Evolutionary conservation across 768 basidiomycete species (phyloP), one percentile per base, ranked within the genome.

Genomic region (Peribolospora baueri): DNA sequence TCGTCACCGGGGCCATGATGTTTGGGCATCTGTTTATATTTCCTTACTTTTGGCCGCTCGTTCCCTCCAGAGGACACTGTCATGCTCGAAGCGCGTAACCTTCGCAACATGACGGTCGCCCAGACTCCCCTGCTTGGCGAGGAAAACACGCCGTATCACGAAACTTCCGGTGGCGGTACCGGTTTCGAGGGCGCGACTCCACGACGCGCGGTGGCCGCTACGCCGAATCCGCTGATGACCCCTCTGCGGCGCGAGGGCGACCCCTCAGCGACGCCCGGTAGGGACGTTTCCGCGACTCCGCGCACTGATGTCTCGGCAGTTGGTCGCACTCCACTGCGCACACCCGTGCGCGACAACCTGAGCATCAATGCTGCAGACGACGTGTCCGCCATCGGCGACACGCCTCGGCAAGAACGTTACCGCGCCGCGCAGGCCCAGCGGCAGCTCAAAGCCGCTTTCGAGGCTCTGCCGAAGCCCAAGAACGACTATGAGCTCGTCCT

Each of bases 101-200:
- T 97, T 36, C 82, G 91, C 25, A 91, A 87, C 62, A 84, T 98
- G 86, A 80, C 79, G 8, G 80, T 81, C 47, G 75, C 76, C 3
- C 90, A 97, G 69, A 98, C 93, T 0, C 93, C 93, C 11, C 72
- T 98, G 2, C 75, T 97, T 9, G 93, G 93, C 3, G 86, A 97
- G 51, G 91, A 97, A 69, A 98, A 98, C 67, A 97, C 93, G 0
- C 93, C 90, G 9, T 67, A 97, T 50, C 91, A 90, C 64, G 60
- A 61, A 50, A 72, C 73, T 2, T 72, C 78, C 25, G 76, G 72
- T n/a, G 81, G 78, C 10, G 84, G 85, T 9, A 86, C 87, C 5
- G 93, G 93, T 2, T 98, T 86, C 65, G 88, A 88, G 65, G 75
- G 88, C 48, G 91, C 88, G 0, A 95, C 91, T 4, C 93, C 93